Evolutionary conservation across 805 yeast genomes (phyloP).

Genomic region (Candida suzukii): DNA sequence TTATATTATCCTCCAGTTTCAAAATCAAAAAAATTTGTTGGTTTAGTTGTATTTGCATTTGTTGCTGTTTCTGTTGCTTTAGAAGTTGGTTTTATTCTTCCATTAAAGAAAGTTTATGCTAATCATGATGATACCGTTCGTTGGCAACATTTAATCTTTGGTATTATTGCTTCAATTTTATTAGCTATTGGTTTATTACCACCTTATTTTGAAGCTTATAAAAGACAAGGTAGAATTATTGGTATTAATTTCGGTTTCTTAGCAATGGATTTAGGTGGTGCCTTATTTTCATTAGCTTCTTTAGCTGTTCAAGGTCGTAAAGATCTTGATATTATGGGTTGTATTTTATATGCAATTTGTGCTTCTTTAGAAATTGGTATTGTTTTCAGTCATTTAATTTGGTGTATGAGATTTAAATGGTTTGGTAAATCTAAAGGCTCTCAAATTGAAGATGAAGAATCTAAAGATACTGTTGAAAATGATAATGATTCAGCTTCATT

Average conservation of each 20-base stretch:
- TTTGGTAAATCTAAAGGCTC: conserved; percentile 5
- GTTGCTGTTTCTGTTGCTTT: conserved; percentile 29
- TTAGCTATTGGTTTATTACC: conserved; percentile 47
- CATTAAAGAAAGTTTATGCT: conserved; percentile 39
- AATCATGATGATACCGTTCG: conserved; percentile 24
- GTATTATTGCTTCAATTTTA: conserved; percentile 41
- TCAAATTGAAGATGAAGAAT: conserved; percentile 1
- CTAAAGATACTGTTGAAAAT: neutral
- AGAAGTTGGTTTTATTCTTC: conserved; percentile 44
- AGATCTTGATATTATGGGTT: conserved; percentile 69
- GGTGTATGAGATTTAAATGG: conserved; percentile 46
- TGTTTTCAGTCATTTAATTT: conserved; percentile 57
- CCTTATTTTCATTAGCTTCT: conserved; percentile 53
- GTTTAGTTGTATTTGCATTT: conserved; percentile 25
- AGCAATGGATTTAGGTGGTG: conserved; percentile 44
- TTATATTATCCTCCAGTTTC: conserved; percentile 47
- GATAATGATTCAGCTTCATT: conserved; percentile 1
- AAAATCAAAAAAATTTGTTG: conserved; percentile 23
- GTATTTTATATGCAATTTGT: conserved; percentile 67
- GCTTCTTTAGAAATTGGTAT: conserved; percentile 75
- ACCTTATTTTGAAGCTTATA: conserved; percentile 47
- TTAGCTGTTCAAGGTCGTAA: conserved; percentile 42
- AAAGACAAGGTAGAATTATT: conserved; percentile 45
- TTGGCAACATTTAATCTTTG: conserved; percentile 43
- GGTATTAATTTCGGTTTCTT: conserved; percentile 49